Conservation (phyloP, 2,329 filamentous ascomycete species). For the Periconia sp. region DNA sequence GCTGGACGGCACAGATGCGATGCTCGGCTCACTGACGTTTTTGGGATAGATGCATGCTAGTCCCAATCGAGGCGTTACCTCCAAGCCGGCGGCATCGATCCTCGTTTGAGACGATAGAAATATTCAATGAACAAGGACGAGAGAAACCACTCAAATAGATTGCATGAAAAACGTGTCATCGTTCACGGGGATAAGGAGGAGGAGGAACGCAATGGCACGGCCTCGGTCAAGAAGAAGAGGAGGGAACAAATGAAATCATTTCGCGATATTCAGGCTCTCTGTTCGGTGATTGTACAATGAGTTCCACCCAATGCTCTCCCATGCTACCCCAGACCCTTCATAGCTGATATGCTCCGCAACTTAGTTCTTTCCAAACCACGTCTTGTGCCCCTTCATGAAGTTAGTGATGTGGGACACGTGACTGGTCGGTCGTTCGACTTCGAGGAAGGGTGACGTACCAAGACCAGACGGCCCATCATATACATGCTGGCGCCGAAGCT, state of each 20-base stretch:
- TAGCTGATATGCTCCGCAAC: not conserved
- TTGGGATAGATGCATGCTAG: slow-evolving; percentile 1
- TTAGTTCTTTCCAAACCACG: slow-evolving; percentile 59
- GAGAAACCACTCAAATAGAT: not conserved
- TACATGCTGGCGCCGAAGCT: slow-evolving; percentile 68
- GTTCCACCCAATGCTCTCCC: slow-evolving; percentile 19
- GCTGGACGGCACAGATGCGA: not conserved
- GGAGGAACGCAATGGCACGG: not conserved
- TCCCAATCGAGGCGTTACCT: not conserved
- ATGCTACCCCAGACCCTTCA: slow-evolving; percentile 9
- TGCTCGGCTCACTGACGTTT: slow-evolving; percentile 26
- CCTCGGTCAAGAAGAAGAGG: not conserved
- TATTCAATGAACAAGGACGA: not conserved
- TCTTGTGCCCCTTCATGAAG: slow-evolving; percentile 68
- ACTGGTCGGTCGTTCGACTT: not conserved
- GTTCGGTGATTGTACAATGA: slow-evolving; percentile 38
- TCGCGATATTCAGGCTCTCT: slow-evolving; percentile 15
- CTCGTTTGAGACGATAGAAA: not conserved
- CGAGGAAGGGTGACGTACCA: slow-evolving; percentile 40
- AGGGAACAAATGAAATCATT: not conserved
- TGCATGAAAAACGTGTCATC: not conserved
- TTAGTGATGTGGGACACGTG: not conserved
- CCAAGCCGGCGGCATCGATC: not conserved
- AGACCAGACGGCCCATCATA: slow-evolving; percentile 71
- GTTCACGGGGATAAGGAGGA: not conserved